phyloP scores from a whole-genome alignment of 148 eudicot species.

The Arctostaphylos glauca region DNA sequence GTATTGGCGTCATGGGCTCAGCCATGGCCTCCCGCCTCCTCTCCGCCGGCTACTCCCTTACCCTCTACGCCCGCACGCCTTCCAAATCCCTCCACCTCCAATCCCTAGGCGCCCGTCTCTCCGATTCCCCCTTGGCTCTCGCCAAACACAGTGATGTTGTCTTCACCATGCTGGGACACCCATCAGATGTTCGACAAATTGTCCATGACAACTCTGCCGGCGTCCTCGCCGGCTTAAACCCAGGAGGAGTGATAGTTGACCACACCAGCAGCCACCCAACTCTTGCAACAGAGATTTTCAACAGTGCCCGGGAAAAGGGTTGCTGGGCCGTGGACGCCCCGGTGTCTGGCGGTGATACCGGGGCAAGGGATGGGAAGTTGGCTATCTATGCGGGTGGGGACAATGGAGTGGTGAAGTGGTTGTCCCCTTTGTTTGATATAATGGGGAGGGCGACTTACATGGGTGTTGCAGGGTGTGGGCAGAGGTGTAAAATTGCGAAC shows the following conservation, averaged over 20 bases:
- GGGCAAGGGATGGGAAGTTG: constrained; percentile 71
- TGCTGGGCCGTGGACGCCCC: constrained; percentile 79
- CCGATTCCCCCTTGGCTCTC: constrained; percentile 41
- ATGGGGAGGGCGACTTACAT: constrained; percentile 61
- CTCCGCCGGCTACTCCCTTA: constrained; percentile 69
- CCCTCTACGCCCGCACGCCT: constrained; percentile 68
- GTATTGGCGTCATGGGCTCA: constrained; percentile 85
- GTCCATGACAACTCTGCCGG: constrained; percentile 32
- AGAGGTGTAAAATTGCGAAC: constrained; percentile 80
- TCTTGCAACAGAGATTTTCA: constrained; percentile 43
- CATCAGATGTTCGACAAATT: constrained; percentile 71
- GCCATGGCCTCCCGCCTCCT: constrained; percentile 82
- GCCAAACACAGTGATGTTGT: constrained; percentile 47
- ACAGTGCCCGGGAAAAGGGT: constrained; percentile 32
- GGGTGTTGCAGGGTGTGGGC: constrained; percentile 68
- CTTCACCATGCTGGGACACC: constrained; percentile 94
- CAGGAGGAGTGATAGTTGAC: constrained; percentile 57
- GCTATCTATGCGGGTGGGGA: constrained; percentile 77
- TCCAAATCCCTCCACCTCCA: constrained; percentile 56
- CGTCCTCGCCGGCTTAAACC: constrained; percentile 39
- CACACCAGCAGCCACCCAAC: constrained; percentile 63
- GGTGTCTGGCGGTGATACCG: constrained; percentile 79
- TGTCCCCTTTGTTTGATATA: constrained; percentile 54
- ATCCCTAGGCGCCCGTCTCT: constrained; percentile 62
- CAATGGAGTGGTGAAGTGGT: constrained; percentile 48